Conservation (phyloP, 768 basidiomycete genomes). For the Phylloporus sp. region DNA sequence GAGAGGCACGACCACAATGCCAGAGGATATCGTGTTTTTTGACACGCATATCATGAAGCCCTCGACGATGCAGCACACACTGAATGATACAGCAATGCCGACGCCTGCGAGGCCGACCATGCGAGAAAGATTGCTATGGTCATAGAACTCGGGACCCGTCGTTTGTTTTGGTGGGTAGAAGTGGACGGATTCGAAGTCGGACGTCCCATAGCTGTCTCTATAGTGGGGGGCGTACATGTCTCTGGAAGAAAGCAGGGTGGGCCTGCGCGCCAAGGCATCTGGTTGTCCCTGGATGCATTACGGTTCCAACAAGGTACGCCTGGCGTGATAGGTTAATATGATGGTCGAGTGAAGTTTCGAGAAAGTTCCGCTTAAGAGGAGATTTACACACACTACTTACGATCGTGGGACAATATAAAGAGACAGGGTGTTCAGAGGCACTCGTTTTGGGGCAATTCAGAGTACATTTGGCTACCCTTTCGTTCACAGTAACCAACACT, state of each 20-base stretch:
- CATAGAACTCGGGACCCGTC: conserved; percentile 25
- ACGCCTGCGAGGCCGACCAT: conserved; percentile 23
- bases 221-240: conserved; percentile 5
- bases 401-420: too few species aligned
- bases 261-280: not conserved
- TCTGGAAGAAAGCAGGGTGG: not conserved
- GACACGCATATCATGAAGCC: conserved; percentile 22
- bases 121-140: conserved; percentile 25
- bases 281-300: conserved; percentile 6
- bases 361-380: conserved; percentile 25
- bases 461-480: too few species aligned
- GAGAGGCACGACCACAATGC: conserved; percentile 20
- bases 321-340: not conserved
- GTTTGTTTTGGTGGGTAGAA: conserved; percentile 18
- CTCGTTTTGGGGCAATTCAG: too few species aligned
- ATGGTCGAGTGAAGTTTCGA: conserved; percentile 25
- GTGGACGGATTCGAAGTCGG: conserved; percentile 21
- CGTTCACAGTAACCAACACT: too few species aligned
- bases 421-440: too few species aligned
- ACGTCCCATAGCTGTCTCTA: conserved; percentile 7
- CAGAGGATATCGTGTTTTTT: conserved; percentile 21
- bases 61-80: conserved; percentile 20
- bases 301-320: too few species aligned
- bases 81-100: conserved; percentile 18
- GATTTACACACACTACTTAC: too few species aligned